phyloP scores from a whole-genome alignment of 352 stramenopile species.

The Phytopythium chamaehyphon region DNA sequence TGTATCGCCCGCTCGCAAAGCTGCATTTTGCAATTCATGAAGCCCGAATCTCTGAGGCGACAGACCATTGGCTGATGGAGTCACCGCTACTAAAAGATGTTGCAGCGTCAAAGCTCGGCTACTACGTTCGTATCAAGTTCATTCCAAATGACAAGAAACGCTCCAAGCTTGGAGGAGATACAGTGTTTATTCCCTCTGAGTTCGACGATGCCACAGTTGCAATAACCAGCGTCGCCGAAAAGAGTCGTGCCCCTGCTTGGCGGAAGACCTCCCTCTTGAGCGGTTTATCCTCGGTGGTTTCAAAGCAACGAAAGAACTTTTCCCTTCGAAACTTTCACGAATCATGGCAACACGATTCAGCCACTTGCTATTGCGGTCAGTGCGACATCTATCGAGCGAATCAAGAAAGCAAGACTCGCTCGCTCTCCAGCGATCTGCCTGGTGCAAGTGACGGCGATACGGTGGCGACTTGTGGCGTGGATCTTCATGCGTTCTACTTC shows the following conservation, averaged over 20 bases:
- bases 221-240: slow-evolving; percentile 68
- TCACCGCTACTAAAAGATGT: slow-evolving; percentile 62
- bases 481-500: slow-evolving; percentile 84
- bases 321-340: slow-evolving; percentile 78
- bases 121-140: slow-evolving; percentile 77
- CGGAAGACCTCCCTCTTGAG: slow-evolving; percentile 25
- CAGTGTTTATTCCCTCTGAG: slow-evolving; percentile 59
- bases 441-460: background rate
- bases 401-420: background rate
- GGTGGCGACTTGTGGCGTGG: slow-evolving; percentile 42
- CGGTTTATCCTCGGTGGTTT: slow-evolving; percentile 6
- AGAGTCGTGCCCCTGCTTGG: slow-evolving; percentile 45
- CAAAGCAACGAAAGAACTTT: slow-evolving; percentile 58
- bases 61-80: slow-evolving; percentile 48
- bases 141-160: slow-evolving; percentile 69
- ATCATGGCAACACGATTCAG: slow-evolving; percentile 63
- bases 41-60: slow-evolving; percentile 47
- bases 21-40: slow-evolving; percentile 74
- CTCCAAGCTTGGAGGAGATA: slow-evolving; percentile 32
- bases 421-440: slow-evolving; percentile 1
- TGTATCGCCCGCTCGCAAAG: slow-evolving; percentile 70
- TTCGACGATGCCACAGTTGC: slow-evolving; percentile 68
- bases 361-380: slow-evolving; percentile 42
- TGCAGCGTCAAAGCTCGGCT: slow-evolving; percentile 51
- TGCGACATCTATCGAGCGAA: slow-evolving; percentile 17